Base-by-base conservation (phyloP, 495 filamentous ascomycete species). In the Saxophila tyrrhenica region DNA sequence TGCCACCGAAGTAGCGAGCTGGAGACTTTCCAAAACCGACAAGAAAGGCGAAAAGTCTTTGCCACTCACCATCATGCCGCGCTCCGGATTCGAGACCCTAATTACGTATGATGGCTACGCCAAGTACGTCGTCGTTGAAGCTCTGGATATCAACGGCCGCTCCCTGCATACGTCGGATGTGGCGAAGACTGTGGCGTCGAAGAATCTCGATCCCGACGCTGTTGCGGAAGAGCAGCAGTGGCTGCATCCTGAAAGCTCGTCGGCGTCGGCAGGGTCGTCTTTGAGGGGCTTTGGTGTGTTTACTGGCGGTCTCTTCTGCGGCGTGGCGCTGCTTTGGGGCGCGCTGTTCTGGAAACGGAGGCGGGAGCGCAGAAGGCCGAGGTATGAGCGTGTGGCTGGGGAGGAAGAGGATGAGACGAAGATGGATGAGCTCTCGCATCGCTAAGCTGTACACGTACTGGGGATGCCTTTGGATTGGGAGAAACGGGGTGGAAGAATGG, bases 1-100 rank as follows among this genome's bases (percentile, higher is more conserved):
- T 48, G 55, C 55, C 2, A 62, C 59, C 38, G 56, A 59, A 24
- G 56, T 62, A 8, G 23, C 7, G 16, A 38, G 17, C 2, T 58
- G 55, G 55, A 22, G 22, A 11, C 48, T 57, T 9, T 35, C 10
- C 47, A 42, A 51, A 21, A 50, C 45, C 2, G 39, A 22, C 29
- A n/a, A 8, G n/a, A 23, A 24, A 13, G 48, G 48, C 38, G 22
- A 44, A 13, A 35, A n/a, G 23, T 11, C 20, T 8, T 15, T 45
- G 7, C 13, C 9, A 21, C 20, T 45, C 13, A 21, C 9, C 42
- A 8, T 9, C 10, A 17, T n/a, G 19, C 42, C 42, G 13, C 42
- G 42, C 9, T 45, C 42, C 19, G 50, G 50, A 19, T 52, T 52
- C 38, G 50, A 52, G 25, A 52, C 50, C 16, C 32, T 35, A 29